A percentile compares a stretch with the other conserved stretches of the same genome.
Evolutionary conservation across 2,329 filamentous ascomycete species (phyloP).

Genomic region (Plectosphaerella sp.): DNA sequence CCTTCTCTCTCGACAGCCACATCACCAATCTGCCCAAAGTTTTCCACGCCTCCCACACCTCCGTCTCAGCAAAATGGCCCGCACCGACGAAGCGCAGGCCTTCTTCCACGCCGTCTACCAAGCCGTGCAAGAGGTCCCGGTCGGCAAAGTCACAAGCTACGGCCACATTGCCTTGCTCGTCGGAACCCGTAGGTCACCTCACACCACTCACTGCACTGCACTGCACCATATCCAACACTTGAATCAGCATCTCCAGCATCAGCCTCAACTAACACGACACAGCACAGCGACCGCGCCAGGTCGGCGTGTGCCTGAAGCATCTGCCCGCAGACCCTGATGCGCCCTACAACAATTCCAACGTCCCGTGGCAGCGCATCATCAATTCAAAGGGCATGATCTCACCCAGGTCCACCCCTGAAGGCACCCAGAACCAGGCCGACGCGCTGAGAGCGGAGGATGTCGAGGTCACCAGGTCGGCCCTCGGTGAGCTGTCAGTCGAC

Average conservation of each 20-base stretch:
- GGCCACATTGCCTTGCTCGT: constrained; percentile 72
- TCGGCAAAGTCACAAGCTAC: constrained; percentile 81
- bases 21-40: too few species aligned
- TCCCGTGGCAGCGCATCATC: constrained; percentile 93
- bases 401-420: constrained; percentile 42
- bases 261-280: neutral
- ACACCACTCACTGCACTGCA: neutral
- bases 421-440: constrained; percentile 43
- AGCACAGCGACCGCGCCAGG: constrained; percentile 76
- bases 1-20: too few species aligned
- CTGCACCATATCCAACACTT: too few species aligned
- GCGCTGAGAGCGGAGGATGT: constrained; percentile 49
- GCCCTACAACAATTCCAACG: constrained; percentile 68
- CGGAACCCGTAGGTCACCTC: constrained; percentile 58
- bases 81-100: constrained; percentile 67
- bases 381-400: constrained; percentile 85
- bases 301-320: constrained; percentile 86
- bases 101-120: constrained; percentile 77
- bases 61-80: neutral
- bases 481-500: constrained; percentile 50
- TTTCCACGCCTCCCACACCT: too few species aligned
- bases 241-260: neutral
- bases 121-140: constrained; percentile 80
- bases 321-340: constrained; percentile 53
- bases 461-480: constrained; percentile 37